Percentiles rank a stretch among this genome's conserved stretches.
Conservation (phyloP, 371 early-diverging fungal genomes). For the Mucor plumbeus region DNA sequence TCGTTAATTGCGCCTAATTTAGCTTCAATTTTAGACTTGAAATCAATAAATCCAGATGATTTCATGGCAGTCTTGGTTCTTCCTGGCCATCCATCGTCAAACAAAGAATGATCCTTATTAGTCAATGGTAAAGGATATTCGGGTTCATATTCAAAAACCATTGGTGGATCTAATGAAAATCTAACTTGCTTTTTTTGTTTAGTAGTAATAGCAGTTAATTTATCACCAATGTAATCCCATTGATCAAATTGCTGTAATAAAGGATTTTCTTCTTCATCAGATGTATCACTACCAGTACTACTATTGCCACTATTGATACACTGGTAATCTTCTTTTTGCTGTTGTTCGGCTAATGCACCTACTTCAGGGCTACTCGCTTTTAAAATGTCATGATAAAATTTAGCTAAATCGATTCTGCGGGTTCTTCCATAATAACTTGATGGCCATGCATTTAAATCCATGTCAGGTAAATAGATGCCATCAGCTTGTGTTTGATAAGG, state of each 20-base stretch:
- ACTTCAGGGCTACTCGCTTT: constrained; percentile 6
- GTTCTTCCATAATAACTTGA: constrained; percentile 26
- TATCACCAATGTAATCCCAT: background rate
- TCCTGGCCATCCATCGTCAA: constrained; percentile 37
- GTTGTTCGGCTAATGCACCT: background rate
- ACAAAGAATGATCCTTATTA: background rate
- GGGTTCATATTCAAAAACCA: constrained; percentile 45
- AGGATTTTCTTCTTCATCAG: background rate
- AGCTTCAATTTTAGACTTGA: constrained; percentile 32
- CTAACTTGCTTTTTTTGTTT: constrained; percentile 27
- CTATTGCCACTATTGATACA: background rate
- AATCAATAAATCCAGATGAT: constrained; percentile 27
- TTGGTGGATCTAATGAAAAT: constrained; percentile 39
- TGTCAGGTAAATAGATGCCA: background rate
- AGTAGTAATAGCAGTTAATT: background rate
- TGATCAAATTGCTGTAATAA: background rate
- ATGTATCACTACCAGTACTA: background rate
- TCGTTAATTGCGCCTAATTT: constrained; percentile 29
- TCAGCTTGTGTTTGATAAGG: constrained; percentile 14
- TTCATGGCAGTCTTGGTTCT: constrained; percentile 27
- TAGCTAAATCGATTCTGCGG: constrained; percentile 26
- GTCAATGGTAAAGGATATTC: constrained; percentile 21
- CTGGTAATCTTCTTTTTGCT: background rate
- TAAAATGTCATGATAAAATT: constrained; percentile 29
- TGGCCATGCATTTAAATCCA: constrained; percentile 28